phyloP scores from a whole-genome alignment of 345 rosid species.

The Pseudoturritis turrita region DNA sequence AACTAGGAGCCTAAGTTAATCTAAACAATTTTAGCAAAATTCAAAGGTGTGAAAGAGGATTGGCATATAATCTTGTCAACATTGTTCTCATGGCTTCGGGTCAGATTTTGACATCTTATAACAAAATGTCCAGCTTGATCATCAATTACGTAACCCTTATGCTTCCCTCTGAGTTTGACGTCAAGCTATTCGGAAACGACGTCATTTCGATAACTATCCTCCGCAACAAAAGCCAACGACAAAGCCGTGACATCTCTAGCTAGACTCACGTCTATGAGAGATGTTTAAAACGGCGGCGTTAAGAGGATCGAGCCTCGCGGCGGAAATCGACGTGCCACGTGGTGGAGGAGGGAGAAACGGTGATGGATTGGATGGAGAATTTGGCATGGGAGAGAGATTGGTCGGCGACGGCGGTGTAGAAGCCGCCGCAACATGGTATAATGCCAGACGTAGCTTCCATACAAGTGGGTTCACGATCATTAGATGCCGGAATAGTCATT shows the following conservation, averaged over 20 bases:
- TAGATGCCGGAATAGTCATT: too few species aligned
- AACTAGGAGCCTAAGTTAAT: background rate
- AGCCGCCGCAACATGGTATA: background rate
- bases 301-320: background rate
- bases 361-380: conserved; percentile 12
- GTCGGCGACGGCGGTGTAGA: background rate
- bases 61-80: conserved; percentile 3
- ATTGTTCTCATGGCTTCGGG: background rate
- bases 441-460: background rate
- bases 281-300: background rate
- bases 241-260: background rate
- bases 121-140: background rate
- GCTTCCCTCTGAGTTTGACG: background rate
- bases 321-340: conserved; percentile 8
- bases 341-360: background rate
- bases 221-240: conserved; percentile 8
- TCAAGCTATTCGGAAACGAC: background rate
- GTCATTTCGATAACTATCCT: background rate
- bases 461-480: too few species aligned
- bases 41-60: background rate
- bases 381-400: background rate
- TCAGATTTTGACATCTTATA: background rate
- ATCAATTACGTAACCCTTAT: background rate
- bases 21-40: background rate
- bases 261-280: background rate